These are phyloP conservation scores for Coniophora puteana DNA, from an alignment of 1,284 basidiomycete genomes.

Conservation along the genomic window DNA sequence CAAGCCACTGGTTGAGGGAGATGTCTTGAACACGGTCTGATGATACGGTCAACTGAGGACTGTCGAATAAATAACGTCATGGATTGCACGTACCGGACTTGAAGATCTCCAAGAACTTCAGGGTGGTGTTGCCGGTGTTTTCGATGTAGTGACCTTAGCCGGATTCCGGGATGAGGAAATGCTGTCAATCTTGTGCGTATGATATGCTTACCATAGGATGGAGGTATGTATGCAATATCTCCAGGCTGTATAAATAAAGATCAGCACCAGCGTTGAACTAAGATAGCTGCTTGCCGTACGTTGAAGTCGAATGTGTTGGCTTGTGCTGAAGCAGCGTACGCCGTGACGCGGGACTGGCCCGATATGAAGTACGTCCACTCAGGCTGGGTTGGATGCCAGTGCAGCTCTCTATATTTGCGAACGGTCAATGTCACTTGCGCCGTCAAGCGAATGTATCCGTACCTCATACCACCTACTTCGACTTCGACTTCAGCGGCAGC, in stretches of 20 bases:
- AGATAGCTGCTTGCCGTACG: constrained; percentile 23
- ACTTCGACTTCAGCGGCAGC: constrained; percentile 67
- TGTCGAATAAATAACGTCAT: constrained; percentile 65
- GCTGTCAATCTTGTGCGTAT: too few relatives aligned
- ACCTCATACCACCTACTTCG: constrained; percentile 63
- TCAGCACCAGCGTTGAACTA: constrained; percentile 3
- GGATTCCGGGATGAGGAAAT: neutral
- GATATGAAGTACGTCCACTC: constrained; percentile 59
- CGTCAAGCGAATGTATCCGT: constrained; percentile 18
- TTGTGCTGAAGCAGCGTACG: constrained; percentile 59
- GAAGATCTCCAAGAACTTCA: constrained; percentile 65
- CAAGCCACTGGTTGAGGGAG: constrained; percentile 50
- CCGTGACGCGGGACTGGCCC: constrained; percentile 56
- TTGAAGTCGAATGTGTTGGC: constrained; percentile 69
- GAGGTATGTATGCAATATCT: constrained; percentile 64
- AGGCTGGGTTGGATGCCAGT: constrained; percentile 70
- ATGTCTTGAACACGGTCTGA: constrained; percentile 1
- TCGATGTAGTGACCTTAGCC: constrained; percentile 62
- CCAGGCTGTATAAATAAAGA: constrained; percentile 40
- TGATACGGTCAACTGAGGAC: constrained; percentile 28
- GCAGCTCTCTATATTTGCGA: constrained; percentile 35
- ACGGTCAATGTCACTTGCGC: constrained; percentile 1
- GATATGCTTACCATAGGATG: constrained; percentile 47
- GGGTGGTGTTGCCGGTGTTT: constrained; percentile 61
- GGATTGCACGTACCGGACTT: constrained; percentile 53